Evolutionary conservation across 2,329 filamentous ascomycete genomes (phyloP).

Genomic region (Pestalotiopsis sp.): DNA sequence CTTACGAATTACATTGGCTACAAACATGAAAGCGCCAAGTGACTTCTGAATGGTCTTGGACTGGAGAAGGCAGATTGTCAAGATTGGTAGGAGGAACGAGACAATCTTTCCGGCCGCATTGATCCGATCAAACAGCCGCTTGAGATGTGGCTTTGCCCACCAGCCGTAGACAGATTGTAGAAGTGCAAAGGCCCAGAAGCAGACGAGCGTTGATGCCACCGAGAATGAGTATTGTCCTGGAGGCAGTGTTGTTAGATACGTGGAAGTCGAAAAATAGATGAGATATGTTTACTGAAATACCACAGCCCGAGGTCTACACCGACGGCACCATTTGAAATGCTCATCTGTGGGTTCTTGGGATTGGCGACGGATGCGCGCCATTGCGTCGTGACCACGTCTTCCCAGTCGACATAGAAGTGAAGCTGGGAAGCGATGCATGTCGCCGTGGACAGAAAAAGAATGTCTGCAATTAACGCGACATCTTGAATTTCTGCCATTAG

Average conservation of each 20-base stretch:
- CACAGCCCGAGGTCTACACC: slow-evolving; percentile 19
- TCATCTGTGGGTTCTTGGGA: slow-evolving; percentile 18
- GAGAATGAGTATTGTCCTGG: slow-evolving; percentile 16
- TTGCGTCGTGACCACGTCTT: slow-evolving; percentile 16
- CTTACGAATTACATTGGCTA: slow-evolving; percentile 21
- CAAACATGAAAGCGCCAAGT: slow-evolving; percentile 16
- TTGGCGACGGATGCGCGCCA: slow-evolving; percentile 13
- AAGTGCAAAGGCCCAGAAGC: slow-evolving; percentile 23
- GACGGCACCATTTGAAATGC: slow-evolving; percentile 18
- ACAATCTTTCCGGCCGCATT: slow-evolving; percentile 18
- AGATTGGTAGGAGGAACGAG: slow-evolving; percentile 18
- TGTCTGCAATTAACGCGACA: slow-evolving; percentile 19
- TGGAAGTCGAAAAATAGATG: too few species aligned
- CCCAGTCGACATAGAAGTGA: slow-evolving; percentile 16
- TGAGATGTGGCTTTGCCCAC: slow-evolving; percentile 13
- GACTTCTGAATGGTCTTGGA: slow-evolving; percentile 15
- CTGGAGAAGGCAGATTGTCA: slow-evolving; percentile 20
- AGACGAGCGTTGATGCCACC: slow-evolving; percentile 16
- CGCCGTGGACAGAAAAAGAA: slow-evolving; percentile 17
- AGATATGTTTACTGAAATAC: slow-evolving; percentile 25
- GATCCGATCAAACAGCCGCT: slow-evolving; percentile 3
- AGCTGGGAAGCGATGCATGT: slow-evolving; percentile 18
- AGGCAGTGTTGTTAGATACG: too few species aligned
- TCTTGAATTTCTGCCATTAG: slow-evolving; percentile 11
- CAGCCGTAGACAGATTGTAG: slow-evolving; percentile 20